These are phyloP conservation scores for Ensete glaucum DNA, from an alignment of 176 grass and related monocot species.

Conservation along the genomic window DNA sequence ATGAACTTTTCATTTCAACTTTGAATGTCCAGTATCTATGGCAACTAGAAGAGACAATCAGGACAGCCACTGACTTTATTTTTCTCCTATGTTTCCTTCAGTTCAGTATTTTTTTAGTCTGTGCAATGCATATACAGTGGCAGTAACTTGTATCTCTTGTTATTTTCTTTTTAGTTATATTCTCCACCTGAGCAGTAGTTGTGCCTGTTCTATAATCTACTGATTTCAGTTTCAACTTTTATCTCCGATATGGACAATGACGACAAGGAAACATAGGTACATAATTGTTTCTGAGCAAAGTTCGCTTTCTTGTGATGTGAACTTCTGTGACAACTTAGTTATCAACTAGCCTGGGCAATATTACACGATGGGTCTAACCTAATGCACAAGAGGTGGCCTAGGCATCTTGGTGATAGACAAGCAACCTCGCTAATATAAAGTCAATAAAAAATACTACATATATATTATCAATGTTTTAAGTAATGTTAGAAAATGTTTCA, in stretches of 20 bases:
- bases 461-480: too few relatives aligned
- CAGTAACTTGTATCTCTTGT: not conserved
- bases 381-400: not conserved
- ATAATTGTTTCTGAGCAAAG: not conserved
- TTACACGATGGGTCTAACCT: too few relatives aligned
- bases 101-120: not conserved
- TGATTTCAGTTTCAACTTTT: not conserved
- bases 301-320: too few relatives aligned
- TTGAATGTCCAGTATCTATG: not conserved
- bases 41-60: not conserved
- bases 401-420: not conserved
- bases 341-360: too few relatives aligned
- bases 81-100: not conserved
- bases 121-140: not conserved
- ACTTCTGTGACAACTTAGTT: too few relatives aligned
- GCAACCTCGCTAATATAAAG: too few relatives aligned
- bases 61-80: not conserved
- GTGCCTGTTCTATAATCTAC: not conserved
- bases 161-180: not conserved
- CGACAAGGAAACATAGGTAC: not conserved
- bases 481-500: too few relatives aligned
- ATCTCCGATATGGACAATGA: not conserved
- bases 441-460: too few relatives aligned
- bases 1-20: not conserved
- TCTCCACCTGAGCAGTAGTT: not conserved